These are phyloP conservation scores for Baeospora myosura DNA, from an alignment of 1,284 basidiomycete genomes.

Conservation along the genomic window DNA sequence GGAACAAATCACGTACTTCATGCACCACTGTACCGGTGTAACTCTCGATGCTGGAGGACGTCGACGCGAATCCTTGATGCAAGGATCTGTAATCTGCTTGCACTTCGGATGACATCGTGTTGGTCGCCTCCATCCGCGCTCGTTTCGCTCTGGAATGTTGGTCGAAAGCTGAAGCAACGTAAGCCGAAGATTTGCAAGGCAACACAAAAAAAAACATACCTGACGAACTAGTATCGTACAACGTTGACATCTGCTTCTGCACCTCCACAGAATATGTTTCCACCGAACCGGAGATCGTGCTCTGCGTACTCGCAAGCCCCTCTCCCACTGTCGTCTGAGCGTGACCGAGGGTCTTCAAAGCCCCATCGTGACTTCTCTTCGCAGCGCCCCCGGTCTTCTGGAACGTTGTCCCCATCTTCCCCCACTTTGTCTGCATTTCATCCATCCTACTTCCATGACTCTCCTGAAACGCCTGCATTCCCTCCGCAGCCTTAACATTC, in stretches of 20 bases:
- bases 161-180: slow-evolving; percentile 43
- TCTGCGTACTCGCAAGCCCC: slow-evolving; percentile 39
- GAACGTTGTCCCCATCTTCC: slow-evolving; percentile 34
- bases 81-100: slow-evolving; percentile 44
- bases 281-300: slow-evolving; percentile 38
- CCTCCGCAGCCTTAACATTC: slow-evolving; percentile 49
- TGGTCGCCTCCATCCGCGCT: slow-evolving; percentile 54
- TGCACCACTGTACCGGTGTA: slow-evolving; percentile 35
- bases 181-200: slow-evolving; percentile 5
- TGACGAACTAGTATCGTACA: slow-evolving; percentile 37
- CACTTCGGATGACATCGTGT: slow-evolving; percentile 39
- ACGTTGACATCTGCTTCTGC: slow-evolving; percentile 38
- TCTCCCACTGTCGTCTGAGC: slow-evolving; percentile 35
- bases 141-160: slow-evolving; percentile 56
- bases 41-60: slow-evolving; percentile 43
- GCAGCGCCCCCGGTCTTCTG: slow-evolving; percentile 44
- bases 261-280: slow-evolving; percentile 47
- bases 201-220: slow-evolving; percentile 28
- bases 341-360: slow-evolving; percentile 34
- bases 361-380: slow-evolving; percentile 49
- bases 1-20: slow-evolving; percentile 34
- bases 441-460: slow-evolving; percentile 43
- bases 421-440: slow-evolving; percentile 31
- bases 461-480: slow-evolving; percentile 38
- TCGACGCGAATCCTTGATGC: slow-evolving; percentile 42